Evolutionary conservation across 257 asterid species (phyloP), one percentile per base, ranked within the genome.

Genomic region (Penstemon barbatus): DNA sequence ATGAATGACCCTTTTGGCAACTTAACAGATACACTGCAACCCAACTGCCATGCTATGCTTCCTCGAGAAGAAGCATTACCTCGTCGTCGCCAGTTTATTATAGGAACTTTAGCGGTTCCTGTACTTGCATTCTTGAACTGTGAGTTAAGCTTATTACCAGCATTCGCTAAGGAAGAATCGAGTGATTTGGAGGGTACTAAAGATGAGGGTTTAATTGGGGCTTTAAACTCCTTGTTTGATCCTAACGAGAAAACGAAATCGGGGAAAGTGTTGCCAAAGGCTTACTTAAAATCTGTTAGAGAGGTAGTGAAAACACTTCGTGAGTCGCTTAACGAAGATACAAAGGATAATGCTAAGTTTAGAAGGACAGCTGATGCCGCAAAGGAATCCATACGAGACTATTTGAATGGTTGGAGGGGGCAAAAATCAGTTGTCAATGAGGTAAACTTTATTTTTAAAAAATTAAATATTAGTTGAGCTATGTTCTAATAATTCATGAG

Each of bases 281-380:
- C 83, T 59, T 92, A 92, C 86, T 79, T 92, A 77, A 83, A 86
- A 48, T 90, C 97, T 12, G 98, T 82, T 8, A 86, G 88, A 76
- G 95, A 92, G 77, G 88, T 92, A 51, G 95, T 92, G 79, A 90
- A 85, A 65, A 92, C 98, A 7, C 81, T 90, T 57, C 87, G 96
- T 0, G 91, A 88, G 65, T 93, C 99, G 0, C 19, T 93, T 13
- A 78, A 83, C 55, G 96, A 93, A 67, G 92, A 88, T 13, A 75
- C 96, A 0, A 82, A 72, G 44, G 94, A 88, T 55, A 80, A 50
- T n/a, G 85, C 88, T n/a, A 87, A 87, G 85, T 90, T 93, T 48
- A 83, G 99, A 38, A 77, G 99, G 50, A 88, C 86, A 2, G 97
- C 98, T 39, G 99, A 93, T 75, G 86, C 97, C 2, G 99, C 99